Percentiles rank a stretch among this genome's conserved stretches.
These are phyloP conservation scores for Lactarius vividus DNA, from an alignment of 768 basidiomycete genomes.

Conservation along the genomic window DNA sequence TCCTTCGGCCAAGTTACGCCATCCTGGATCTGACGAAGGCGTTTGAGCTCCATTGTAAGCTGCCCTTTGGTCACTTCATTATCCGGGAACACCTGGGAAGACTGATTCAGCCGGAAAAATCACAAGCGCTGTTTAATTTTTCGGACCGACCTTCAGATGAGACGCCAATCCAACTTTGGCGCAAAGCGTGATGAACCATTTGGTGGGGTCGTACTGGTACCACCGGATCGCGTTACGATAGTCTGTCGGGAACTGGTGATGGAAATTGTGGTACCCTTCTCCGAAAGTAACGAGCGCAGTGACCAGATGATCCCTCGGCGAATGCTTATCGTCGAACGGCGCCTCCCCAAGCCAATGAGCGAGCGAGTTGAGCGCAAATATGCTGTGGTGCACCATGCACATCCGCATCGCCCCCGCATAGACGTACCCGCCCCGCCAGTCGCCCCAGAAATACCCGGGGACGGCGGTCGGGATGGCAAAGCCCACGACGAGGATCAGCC, in stretches of 20 bases:
- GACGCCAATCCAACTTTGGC: constrained; percentile 53
- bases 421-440: constrained; percentile 78
- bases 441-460: constrained; percentile 79
- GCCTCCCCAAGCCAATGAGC: constrained; percentile 93
- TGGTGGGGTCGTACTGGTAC: constrained; percentile 90
- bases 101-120: too few species aligned
- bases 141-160: constrained; percentile 49
- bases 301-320: constrained; percentile 82
- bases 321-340: constrained; percentile 92
- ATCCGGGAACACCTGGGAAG: constrained; percentile 50
- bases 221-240: constrained; percentile 93
- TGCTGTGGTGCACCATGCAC: constrained; percentile 87
- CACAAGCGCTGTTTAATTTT: not conserved
- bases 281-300: constrained; percentile 89
- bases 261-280: constrained; percentile 97
- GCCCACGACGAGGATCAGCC: constrained; percentile 64
- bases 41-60: constrained; percentile 90
- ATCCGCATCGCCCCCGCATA: constrained; percentile 78
- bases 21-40: constrained; percentile 73
- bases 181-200: constrained; percentile 80
- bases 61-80: constrained; percentile 81
- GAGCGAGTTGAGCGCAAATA: constrained; percentile 93
- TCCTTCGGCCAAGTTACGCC: constrained; percentile 74
- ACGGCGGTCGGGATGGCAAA: constrained; percentile 72
- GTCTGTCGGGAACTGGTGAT: constrained; percentile 95